These are phyloP conservation scores for Colletotrichum orbiculare DNA, from an alignment of 2,329 filamentous ascomycete genomes.

Conservation along the genomic window DNA sequence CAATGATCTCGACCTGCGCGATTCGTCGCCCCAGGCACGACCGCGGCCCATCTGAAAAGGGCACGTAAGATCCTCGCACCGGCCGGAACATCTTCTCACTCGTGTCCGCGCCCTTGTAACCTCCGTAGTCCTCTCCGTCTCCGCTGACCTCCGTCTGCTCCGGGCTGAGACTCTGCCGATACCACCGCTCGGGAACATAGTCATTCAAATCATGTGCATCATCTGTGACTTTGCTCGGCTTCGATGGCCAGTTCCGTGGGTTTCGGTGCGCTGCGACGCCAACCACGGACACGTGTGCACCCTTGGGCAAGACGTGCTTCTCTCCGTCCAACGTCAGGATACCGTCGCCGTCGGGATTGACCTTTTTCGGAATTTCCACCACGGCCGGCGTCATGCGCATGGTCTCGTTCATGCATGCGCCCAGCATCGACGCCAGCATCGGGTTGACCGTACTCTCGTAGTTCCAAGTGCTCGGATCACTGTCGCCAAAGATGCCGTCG, in stretches of 20 bases:
- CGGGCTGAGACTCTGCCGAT: slow-evolving; percentile 50
- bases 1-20: slow-evolving; percentile 69
- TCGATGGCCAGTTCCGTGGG: slow-evolving; percentile 77
- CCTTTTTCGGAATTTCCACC: slow-evolving; percentile 76
- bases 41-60: slow-evolving; percentile 68
- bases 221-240: slow-evolving; percentile 55
- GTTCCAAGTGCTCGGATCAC: slow-evolving; percentile 72
- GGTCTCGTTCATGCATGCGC: slow-evolving; percentile 82
- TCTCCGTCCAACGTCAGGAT: slow-evolving; percentile 68
- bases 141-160: slow-evolving; percentile 39
- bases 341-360: slow-evolving; percentile 62
- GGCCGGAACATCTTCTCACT: slow-evolving; percentile 71
- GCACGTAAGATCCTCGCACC: slow-evolving; percentile 65
- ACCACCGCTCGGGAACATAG: slow-evolving; percentile 80
- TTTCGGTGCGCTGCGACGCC: slow-evolving; percentile 72
- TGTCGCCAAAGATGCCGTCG: slow-evolving; percentile 70
- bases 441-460: slow-evolving; percentile 75
- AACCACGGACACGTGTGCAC: slow-evolving; percentile 65
- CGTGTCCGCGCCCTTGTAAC: slow-evolving; percentile 70
- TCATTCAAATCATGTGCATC: slow-evolving; percentile 69
- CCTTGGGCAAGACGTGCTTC: slow-evolving; percentile 67
- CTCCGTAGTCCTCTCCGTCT: slow-evolving; percentile 63
- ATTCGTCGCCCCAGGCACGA: slow-evolving; percentile 69
- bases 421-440: slow-evolving; percentile 76
- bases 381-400: slow-evolving; percentile 79